Percentiles rank a stretch among this genome's conserved stretches.
phyloP scores from a whole-genome alignment of 106 monocot genomes.

The Apostasia shenzhenica region DNA sequence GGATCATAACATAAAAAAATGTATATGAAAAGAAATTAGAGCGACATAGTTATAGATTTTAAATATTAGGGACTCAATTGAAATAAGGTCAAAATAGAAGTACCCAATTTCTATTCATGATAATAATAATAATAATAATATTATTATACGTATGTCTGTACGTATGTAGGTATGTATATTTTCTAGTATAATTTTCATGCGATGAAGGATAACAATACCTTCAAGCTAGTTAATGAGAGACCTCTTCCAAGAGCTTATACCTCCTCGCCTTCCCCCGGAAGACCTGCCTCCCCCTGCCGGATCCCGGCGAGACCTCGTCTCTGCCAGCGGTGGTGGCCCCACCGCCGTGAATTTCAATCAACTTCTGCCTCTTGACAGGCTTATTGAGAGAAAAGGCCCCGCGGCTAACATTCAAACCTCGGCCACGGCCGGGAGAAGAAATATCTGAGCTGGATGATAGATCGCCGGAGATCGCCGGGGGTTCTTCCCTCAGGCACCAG shows the following conservation, averaged over 20 bases:
- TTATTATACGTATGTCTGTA: too few species aligned
- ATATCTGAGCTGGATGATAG: background rate
- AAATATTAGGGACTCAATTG: too few species aligned
- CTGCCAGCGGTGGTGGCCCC: constrained; percentile 14
- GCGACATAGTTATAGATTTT: too few species aligned
- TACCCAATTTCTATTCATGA: too few species aligned
- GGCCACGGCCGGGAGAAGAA: background rate
- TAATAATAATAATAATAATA: too few species aligned
- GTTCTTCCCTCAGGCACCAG: constrained; percentile 13
- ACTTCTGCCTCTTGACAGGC: constrained; percentile 13
- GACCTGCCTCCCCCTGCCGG: constrained; percentile 17
- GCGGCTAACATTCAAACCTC: background rate
- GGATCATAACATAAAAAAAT: too few species aligned
- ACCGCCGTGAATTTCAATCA: background rate
- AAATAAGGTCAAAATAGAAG: too few species aligned
- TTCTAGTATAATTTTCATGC: too few species aligned
- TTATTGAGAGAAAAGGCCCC: constrained; percentile 4
- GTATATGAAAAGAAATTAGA: too few species aligned
- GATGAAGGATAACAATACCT: too few species aligned
- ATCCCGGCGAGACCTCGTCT: constrained; percentile 7
- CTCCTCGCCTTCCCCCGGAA: constrained; percentile 56
- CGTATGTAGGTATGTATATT: too few species aligned
- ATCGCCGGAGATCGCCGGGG: too few species aligned
- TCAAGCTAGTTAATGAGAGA: constrained; percentile 11
- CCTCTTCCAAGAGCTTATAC: constrained; percentile 80